Evolutionary conservation across 1,284 basidiomycete species (phyloP).

Genomic region (Mycosarcoma maydis): DNA sequence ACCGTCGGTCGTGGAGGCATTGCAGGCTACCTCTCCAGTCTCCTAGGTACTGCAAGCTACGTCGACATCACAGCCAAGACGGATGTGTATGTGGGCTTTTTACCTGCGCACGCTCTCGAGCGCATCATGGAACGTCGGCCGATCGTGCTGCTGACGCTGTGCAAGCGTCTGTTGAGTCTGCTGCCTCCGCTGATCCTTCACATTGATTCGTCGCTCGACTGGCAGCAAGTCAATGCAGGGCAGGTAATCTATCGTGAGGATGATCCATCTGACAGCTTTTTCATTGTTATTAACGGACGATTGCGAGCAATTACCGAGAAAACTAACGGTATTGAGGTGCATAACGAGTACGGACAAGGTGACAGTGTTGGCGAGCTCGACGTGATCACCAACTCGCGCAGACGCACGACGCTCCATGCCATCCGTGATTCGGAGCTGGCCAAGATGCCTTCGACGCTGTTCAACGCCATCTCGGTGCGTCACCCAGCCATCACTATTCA

Average conservation of each 20-base stretch:
- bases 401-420: slow-evolving; percentile 91
- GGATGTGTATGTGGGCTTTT: slow-evolving; percentile 93
- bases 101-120: slow-evolving; percentile 88
- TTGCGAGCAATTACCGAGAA: slow-evolving; percentile 79
- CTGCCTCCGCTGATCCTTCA: slow-evolving; percentile 94
- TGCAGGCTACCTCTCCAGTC: slow-evolving; percentile 94
- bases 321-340: slow-evolving; percentile 76
- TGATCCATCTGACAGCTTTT: slow-evolving; percentile 91
- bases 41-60: slow-evolving; percentile 90
- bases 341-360: slow-evolving; percentile 92
- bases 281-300: slow-evolving; percentile 96
- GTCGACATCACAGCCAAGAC: slow-evolving; percentile 97
- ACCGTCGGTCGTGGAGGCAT: slow-evolving; percentile 92
- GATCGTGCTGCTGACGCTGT: slow-evolving; percentile 93
- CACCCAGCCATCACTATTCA: slow-evolving; percentile 96
- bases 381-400: slow-evolving; percentile 89
- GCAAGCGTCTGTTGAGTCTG: slow-evolving; percentile 91
- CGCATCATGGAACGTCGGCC: slow-evolving; percentile 89
- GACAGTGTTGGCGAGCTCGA: slow-evolving; percentile 82
- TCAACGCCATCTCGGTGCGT: slow-evolving; percentile 83
- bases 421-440: slow-evolving; percentile 99
- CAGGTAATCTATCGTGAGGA: slow-evolving; percentile 89
- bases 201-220: slow-evolving; percentile 95
- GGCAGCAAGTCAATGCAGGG: slow-evolving; percentile 95
- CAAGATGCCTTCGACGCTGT: slow-evolving; percentile 94